Evolutionary conservation across 176 grass and related monocot species (phyloP).

Genomic region (Bonia amplexicaulis): DNA sequence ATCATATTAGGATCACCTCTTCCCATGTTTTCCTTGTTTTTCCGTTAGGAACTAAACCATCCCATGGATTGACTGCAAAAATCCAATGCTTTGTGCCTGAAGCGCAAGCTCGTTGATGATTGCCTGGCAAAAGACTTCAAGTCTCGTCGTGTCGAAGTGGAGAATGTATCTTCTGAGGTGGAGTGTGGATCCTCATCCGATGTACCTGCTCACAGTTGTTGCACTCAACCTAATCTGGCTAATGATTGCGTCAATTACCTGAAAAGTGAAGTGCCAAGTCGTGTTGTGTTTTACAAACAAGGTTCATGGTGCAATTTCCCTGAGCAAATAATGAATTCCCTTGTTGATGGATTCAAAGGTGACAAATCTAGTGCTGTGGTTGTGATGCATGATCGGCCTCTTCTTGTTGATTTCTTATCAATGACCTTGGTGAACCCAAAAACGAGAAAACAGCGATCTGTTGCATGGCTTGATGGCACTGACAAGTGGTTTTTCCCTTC

Average conservation of each 20-base stretch:
- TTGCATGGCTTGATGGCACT: constrained; percentile 60
- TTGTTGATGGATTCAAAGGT: constrained; percentile 46
- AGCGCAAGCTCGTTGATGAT: constrained; percentile 42
- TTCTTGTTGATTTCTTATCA: constrained; percentile 54
- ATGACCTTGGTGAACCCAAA: constrained; percentile 51
- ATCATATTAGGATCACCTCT: constrained; percentile 7
- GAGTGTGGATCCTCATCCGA: background rate
- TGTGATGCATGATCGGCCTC: constrained; percentile 30
- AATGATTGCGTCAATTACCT: constrained; percentile 49
- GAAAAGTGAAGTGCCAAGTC: constrained; percentile 26
- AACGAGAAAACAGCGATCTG: constrained; percentile 43
- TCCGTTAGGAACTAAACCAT: constrained; percentile 5
- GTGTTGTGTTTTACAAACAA: constrained; percentile 47
- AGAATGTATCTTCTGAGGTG: constrained; percentile 5
- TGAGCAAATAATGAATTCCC: constrained; percentile 20
- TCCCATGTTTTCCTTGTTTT: constrained; percentile 16
- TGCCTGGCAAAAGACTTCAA: constrained; percentile 16
- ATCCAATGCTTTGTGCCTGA: constrained; percentile 13
- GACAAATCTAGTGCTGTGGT: constrained; percentile 37
- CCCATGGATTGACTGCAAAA: constrained; percentile 25
- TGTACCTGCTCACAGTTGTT: constrained; percentile 21
- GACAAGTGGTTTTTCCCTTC: constrained; percentile 50
- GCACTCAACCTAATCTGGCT: constrained; percentile 30
- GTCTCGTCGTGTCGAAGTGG: background rate
- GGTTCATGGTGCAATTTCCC: constrained; percentile 45